phyloP scores from a whole-genome alignment of 1,284 basidiomycete genomes.

The Lentinula novae-zelandiae region DNA sequence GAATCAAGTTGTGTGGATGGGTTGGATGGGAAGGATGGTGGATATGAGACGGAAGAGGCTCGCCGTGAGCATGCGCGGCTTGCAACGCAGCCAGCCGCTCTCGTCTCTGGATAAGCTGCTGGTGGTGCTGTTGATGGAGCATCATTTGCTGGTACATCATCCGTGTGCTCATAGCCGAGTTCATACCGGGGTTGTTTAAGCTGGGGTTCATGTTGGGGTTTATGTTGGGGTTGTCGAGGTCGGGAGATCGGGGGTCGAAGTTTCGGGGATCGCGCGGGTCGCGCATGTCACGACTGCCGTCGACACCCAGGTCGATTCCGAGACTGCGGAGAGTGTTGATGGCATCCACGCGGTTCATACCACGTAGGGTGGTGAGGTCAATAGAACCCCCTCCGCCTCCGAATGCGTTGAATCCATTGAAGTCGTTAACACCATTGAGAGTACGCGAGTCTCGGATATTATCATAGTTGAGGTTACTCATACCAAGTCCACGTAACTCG shows the following conservation, averaged over 20 bases:
- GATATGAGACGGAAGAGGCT: not conserved
- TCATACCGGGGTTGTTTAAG: not conserved
- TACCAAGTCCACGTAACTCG: not conserved
- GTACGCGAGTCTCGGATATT: not conserved
- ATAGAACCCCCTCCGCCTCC: not conserved
- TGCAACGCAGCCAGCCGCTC: not conserved
- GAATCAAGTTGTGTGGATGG: not conserved
- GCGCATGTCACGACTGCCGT: not conserved
- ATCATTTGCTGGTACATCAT: slow-evolving; percentile 5
- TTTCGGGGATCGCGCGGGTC: not conserved
- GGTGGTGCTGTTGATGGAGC: not conserved
- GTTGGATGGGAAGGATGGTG: not conserved
- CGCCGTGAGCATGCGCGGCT: not conserved
- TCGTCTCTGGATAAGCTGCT: not conserved
- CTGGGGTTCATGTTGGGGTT: not conserved
- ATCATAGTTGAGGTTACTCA: not conserved
- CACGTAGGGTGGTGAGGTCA: not conserved
- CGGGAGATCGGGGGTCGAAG: not conserved
- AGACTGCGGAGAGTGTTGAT: not conserved
- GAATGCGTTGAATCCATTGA: not conserved
- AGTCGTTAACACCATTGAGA: not conserved
- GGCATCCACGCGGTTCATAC: not conserved
- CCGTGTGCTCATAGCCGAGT: not conserved
- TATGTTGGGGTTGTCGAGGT: not conserved
- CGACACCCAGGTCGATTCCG: not conserved